Base-by-base conservation (phyloP, 2,329 filamentous ascomycete species). In the Trichoderma oligosporum region DNA sequence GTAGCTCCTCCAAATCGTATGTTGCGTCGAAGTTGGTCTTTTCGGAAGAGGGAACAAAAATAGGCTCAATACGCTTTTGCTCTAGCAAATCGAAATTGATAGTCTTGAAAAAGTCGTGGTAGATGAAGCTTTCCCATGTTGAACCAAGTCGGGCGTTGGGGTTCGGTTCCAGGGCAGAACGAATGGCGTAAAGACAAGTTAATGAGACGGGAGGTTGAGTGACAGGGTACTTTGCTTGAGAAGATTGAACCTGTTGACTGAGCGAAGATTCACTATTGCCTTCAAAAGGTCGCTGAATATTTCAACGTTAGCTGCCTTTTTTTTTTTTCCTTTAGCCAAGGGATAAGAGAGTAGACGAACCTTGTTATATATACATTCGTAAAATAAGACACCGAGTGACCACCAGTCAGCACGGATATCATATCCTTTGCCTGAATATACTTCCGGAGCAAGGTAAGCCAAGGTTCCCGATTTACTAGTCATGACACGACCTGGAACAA, bases 21-120 rank as follows among this genome's bases (percentile, higher is more conserved):
- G 94, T 99, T 4, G 94, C 94, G 72, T 99, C 94, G 64, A 99
- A 99, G 71, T 99, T 99, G 3, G 94, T 97, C 81, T 99, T 99
- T 47, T 97, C 94, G 56, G 91, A 92, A 0, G 93, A 96, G 0
- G 94, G 94, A 18, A 88, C 83, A 70, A 99, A 99, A 3, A 97
- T 85, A 0, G 94, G 94, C 64, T 92, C 87, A 42, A 97, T 86
- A 68, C 91, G 85, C 70, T 97, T 97, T 62, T 84, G 80, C 70
- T 96, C 90, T 33, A 99, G 74, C 0, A 86, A 85, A 12, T 83
- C 84, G 64, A 99, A 99, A 68, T 97, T 88, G 63, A 97, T 83
- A 2, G 82, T 76, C 38, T 86, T 82, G 77, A 99, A 99, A 77
- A 97, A 97, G 6, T 91, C 87, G 67, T 97, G 88, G 61, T 89